Base-by-base conservation (phyloP, 2,329 filamentous ascomycete species). In the Aspergillus thermomutatus region DNA sequence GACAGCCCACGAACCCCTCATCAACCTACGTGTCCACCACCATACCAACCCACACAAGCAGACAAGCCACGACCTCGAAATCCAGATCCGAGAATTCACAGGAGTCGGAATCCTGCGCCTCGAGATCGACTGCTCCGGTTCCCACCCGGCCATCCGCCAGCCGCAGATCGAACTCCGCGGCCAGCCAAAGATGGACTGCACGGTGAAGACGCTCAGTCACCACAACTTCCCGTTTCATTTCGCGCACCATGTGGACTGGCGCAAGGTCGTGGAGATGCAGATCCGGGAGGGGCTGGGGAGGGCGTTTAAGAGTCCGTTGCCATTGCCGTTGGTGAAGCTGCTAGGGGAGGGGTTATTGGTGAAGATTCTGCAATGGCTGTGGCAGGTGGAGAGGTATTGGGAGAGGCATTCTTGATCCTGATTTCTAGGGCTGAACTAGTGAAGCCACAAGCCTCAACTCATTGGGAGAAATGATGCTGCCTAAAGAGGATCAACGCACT, bases 201-300 rank as follows among this genome's bases (percentile, higher is more conserved):
- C 60, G 8, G 54, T 61, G 40, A 47, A 46, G n/a, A 54, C 56
- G 4, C 54, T 62, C 52, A 62, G 60, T 34, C 60, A 59, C n/a
- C 60, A 61, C 50, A 56, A 62, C 17, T 62, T 62, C n/a, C 59
- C 60, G 1, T 59, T 62, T 23, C 59, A 62, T 40, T 61, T 62
- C 48, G 52, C 60, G n/a, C 60, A 62, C 31, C 59, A 60, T 19
- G 51, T 62, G 34, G 59, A 62, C 52, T 62, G 60, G 60, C 53
- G 59, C 3, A 52, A 52, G 25, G 52, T 59, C 7, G 59, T 62
- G 49, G 59, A 60, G 40, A 55, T 53, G 51, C 60, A 62, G 43
- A 55, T 62, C 17, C 59, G 60, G 1, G 60, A 61, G 54, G 59
- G 59, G 40, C 37, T 62, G 26, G 54, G 56, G 19, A 54, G 56